Evolutionary conservation across 805 yeast species (phyloP).

Genomic region (Lachancea mirantina): DNA sequence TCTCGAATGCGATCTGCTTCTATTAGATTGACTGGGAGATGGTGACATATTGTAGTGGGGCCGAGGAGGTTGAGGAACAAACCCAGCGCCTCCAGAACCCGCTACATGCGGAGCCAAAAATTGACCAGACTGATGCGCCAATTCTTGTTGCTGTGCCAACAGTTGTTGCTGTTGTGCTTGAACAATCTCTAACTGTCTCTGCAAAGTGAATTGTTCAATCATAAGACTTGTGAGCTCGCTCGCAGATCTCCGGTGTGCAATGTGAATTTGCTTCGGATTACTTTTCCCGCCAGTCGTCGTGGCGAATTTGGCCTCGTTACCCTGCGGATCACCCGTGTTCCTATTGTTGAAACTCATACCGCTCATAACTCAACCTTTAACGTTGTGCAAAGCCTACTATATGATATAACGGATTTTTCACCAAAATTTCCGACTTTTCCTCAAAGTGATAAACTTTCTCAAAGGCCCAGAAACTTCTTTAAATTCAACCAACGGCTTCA

Average conservation of each 20-base stretch:
- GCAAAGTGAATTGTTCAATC: constrained; percentile 82
- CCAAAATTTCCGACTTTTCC: no score
- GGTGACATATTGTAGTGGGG: constrained; percentile 21
- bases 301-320: constrained; percentile 18
- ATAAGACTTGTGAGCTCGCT: constrained; percentile 86
- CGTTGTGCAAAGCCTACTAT: no score
- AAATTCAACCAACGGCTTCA: no score
- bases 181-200: constrained; percentile 85
- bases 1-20: constrained; percentile 32
- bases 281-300: constrained; percentile 34
- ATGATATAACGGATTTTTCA: no score
- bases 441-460: no score
- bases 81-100: constrained; percentile 17
- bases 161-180: constrained; percentile 91
- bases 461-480: no score
- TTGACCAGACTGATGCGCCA: constrained; percentile 54
- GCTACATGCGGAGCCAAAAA: constrained; percentile 32
- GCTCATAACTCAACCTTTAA: no score
- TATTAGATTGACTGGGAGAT: constrained; percentile 12
- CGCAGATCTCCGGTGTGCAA: constrained; percentile 97
- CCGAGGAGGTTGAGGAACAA: constrained; percentile 26
- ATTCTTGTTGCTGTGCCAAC: constrained; percentile 27
- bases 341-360: constrained; percentile 2
- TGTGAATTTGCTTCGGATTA: constrained; percentile 62
- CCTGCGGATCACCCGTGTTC: constrained; percentile 1